Evolutionary conservation across 2,329 filamentous ascomycete species (phyloP).

Genomic region (Sporothrix variecibatus): DNA sequence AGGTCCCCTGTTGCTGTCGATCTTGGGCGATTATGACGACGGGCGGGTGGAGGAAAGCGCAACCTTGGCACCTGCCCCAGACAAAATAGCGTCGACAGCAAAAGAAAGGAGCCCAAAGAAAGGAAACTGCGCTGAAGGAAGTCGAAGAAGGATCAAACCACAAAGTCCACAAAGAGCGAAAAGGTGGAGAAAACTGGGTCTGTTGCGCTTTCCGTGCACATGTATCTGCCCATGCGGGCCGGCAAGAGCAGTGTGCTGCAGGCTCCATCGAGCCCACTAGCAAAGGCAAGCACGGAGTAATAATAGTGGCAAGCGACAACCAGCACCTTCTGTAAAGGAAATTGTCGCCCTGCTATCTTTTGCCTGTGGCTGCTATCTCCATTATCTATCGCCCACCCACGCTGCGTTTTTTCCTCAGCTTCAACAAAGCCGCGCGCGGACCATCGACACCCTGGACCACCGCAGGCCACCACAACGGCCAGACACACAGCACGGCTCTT

Average conservation of each 20-base stretch:
- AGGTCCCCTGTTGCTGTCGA: background rate
- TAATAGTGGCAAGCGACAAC: background rate
- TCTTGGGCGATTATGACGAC: background rate
- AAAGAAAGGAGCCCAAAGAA: no score
- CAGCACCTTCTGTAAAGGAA: background rate
- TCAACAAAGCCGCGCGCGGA: constrained; percentile 9
- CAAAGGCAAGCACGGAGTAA: background rate
- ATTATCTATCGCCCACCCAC: constrained; percentile 15
- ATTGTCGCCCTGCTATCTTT: constrained; percentile 7
- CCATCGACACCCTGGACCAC: constrained; percentile 6
- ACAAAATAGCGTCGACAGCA: background rate
- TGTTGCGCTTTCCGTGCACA: background rate
- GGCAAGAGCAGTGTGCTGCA: background rate
- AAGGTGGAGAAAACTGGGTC: constrained; percentile 24
- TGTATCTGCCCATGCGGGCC: constrained; percentile 3
- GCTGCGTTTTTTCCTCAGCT: constrained; percentile 13
- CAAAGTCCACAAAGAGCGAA: constrained; percentile 13
- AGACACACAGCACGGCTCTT: constrained; percentile 8
- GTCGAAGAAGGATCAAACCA: background rate
- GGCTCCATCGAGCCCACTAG: background rate
- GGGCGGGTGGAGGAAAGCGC: constrained; percentile 18
- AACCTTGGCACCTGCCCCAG: constrained; percentile 15
- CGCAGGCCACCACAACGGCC: background rate
- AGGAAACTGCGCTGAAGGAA: background rate
- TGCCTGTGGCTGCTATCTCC: constrained; percentile 1